Base-by-base conservation (phyloP, 1,139 yeast species). In the Blastobotrys raffinosifermentans region DNA sequence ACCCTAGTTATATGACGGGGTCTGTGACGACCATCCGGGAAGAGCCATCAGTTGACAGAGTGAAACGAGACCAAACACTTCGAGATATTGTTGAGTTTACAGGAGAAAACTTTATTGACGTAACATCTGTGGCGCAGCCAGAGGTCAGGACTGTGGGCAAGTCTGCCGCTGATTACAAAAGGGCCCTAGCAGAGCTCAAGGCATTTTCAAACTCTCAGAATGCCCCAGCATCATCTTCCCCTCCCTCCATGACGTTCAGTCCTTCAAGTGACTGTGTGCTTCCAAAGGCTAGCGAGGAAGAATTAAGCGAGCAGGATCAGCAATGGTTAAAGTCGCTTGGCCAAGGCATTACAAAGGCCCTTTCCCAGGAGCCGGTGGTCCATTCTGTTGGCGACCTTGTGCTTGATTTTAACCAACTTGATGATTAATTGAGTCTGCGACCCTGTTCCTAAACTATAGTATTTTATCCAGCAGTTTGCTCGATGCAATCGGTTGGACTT, bases 101-200 rank as follows among this genome's bases (percentile, higher is more conserved):
- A 2, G 54, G 55, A 6, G 41, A 47, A 21, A 51, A 49, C 27
- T 40, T 53, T 20, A 52, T 53, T 19, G 53, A 53, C 31, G 49
- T 52, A 8, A 44, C 49, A 13, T 43, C 54, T 6, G 51, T 50
- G 10, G 48, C 47, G 13, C 54, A 47, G 37, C 54, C 52, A 4
- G 53, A 49, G 22, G 46, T 47, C 6, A 41, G 43, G 15, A 34
- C 47, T 5, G 33, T 41, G 17, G 52, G 50, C 23, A 34, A 40
- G 22, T 33, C 48, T 10, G 53, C 53, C 9, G 40, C 34, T 4
- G 54, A 49, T 29, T 49, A 48, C 14, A 43, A 40, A 18, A 39
- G 41, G 18, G 20, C 39, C 8, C 21, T 44, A 19, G 48, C 44
- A 4, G 43, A 42, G 19, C 31, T 44, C 19, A 41, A 41, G 21